phyloP scores from a whole-genome alignment of 2,329 filamentous ascomycete genomes.

The Scopulariopsis brevicaulis region DNA sequence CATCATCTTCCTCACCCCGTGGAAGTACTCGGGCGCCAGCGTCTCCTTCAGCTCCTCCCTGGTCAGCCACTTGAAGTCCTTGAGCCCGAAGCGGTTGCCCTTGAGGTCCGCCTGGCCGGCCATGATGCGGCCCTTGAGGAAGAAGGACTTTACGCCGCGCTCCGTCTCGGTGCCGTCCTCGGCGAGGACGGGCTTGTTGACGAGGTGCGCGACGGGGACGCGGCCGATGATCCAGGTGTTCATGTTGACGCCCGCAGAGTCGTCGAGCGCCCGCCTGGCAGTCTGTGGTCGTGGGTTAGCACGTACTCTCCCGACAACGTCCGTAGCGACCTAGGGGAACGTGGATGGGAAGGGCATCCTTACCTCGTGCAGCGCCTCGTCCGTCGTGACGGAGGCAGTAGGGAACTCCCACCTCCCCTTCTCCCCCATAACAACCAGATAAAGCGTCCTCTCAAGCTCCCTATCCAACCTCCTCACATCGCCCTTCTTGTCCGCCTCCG shows the following conservation, averaged over 20 bases:
- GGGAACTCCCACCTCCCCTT: slow-evolving; percentile 76
- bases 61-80: slow-evolving; percentile 85
- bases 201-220: slow-evolving; percentile 73
- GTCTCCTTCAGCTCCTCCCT: slow-evolving; percentile 71
- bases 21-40: slow-evolving; percentile 60
- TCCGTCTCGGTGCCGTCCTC: slow-evolving; percentile 27
- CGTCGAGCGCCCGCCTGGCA: slow-evolving; percentile 65
- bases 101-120: slow-evolving; percentile 81
- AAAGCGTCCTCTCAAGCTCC: slow-evolving; percentile 69
- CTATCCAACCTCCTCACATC: slow-evolving; percentile 72
- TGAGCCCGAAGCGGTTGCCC: slow-evolving; percentile 58
- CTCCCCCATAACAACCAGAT: slow-evolving; percentile 69
- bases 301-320: not conserved
- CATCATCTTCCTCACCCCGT: slow-evolving; percentile 71
- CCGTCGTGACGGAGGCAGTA: slow-evolving; percentile 51
- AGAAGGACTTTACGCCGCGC: slow-evolving; percentile 77
- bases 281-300: slow-evolving; percentile 41
- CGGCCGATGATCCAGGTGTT: slow-evolving; percentile 97
- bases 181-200: slow-evolving; percentile 38
- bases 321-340: too few relatives aligned
- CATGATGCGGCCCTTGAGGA: slow-evolving; percentile 94
- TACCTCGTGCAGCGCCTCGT: slow-evolving; percentile 77
- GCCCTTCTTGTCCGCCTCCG: slow-evolving; percentile 66
- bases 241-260: slow-evolving; percentile 85
- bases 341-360: too few relatives aligned